Percentiles rank a stretch among this genome's conserved stretches.
Evolutionary conservation across 2,329 filamentous ascomycete species (phyloP).

Genomic region (Curvularia sp.): DNA sequence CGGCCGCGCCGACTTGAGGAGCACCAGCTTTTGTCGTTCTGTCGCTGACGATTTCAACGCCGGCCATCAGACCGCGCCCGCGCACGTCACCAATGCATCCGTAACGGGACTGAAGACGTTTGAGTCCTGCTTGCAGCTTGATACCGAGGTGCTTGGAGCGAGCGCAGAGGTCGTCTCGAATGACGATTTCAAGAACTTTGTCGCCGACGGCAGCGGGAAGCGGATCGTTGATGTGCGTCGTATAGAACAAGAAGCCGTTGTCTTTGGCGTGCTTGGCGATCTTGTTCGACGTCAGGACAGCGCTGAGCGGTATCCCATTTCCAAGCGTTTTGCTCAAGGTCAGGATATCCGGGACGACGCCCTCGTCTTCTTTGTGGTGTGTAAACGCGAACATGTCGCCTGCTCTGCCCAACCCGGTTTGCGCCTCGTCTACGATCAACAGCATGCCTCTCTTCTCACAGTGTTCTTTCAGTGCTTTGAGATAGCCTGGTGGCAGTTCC

Average conservation of each 20-base stretch:
- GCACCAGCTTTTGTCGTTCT: constrained; percentile 57
- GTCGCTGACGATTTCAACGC: constrained; percentile 65
- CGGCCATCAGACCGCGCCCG: constrained; percentile 64
- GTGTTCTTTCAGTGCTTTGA: constrained; percentile 60
- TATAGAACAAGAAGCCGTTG: constrained; percentile 63
- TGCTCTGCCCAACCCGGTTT: constrained; percentile 46
- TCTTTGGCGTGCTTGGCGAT: constrained; percentile 60
- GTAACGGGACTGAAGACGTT: constrained; percentile 58
- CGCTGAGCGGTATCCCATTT: constrained; percentile 65
- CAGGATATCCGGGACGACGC: constrained; percentile 60
- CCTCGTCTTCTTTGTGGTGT: constrained; percentile 38
- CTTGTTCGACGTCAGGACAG: constrained; percentile 62
- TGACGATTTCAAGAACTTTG: constrained; percentile 68
- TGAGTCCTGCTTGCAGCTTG: constrained; percentile 58
- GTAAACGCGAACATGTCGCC: constrained; percentile 60
- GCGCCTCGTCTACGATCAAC: constrained; percentile 49
- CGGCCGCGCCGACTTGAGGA: constrained; percentile 55
- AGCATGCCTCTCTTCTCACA: constrained; percentile 46
- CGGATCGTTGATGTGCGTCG: constrained; percentile 69
- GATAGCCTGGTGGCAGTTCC: constrained; percentile 65
- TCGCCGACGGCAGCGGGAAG: constrained; percentile 65
- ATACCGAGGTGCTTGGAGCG: constrained; percentile 55
- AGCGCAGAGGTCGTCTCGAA: constrained; percentile 61
- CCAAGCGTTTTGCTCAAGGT: constrained; percentile 68
- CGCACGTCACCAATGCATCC: constrained; percentile 68